phyloP scores from a whole-genome alignment of 1,139 yeast species.

The Taphrina communis region DNA sequence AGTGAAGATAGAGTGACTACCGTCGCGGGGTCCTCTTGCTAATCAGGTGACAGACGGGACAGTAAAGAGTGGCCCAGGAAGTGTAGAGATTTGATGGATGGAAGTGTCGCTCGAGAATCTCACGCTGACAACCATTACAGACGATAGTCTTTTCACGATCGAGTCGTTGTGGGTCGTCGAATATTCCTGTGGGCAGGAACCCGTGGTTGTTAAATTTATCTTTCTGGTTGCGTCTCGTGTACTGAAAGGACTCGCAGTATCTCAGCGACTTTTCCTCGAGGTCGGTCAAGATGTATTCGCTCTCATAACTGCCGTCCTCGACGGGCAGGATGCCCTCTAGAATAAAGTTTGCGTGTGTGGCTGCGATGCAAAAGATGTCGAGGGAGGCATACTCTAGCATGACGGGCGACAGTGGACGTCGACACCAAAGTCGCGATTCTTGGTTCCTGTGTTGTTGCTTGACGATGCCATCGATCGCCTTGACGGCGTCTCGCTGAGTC shows the following conservation, averaged over 20 bases:
- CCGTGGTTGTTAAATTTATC: slow-evolving; percentile 12
- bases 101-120: not conserved
- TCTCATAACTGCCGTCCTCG: too few species aligned
- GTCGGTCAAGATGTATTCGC: not conserved
- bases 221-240: not conserved
- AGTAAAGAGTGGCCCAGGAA: not conserved
- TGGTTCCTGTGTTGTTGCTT: slow-evolving; percentile 5
- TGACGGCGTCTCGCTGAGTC: not conserved
- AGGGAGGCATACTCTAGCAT: slow-evolving; percentile 14
- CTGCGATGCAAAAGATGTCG: slow-evolving; percentile 16
- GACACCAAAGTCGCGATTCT: slow-evolving; percentile 1
- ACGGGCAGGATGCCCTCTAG: not conserved
- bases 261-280: not conserved
- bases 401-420: slow-evolving; percentile 1
- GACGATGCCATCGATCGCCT: slow-evolving; percentile 9
- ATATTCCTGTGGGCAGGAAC: slow-evolving; percentile 10
- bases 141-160: not conserved
- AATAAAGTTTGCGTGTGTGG: not conserved
- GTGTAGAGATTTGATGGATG: not conserved
- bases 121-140: slow-evolving; percentile 9
- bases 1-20: not conserved
- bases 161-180: not conserved
- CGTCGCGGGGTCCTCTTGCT: not conserved
- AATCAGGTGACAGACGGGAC: slow-evolving; percentile 22
- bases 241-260: not conserved